Evolutionary conservation across 2,329 filamentous ascomycete species (phyloP), one percentile per base, ranked within the genome.

Genomic region (Mycogone perniciosa): DNA sequence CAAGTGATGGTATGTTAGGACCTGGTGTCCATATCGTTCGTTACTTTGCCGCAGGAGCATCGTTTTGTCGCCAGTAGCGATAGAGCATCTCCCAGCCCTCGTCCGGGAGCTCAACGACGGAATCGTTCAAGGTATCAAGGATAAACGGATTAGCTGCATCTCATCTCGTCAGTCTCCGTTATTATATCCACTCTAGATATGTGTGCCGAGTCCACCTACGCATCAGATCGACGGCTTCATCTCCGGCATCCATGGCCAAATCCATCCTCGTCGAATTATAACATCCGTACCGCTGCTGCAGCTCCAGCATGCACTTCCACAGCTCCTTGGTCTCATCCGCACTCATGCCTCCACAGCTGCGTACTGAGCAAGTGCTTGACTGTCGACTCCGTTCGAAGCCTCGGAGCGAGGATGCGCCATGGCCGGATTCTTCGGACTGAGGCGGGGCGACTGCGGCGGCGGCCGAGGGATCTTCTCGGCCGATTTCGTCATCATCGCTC

Each of bases 221-320:
- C 67, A 75, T 73, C 20, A 76, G 54, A 44, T 66, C 60, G 7
- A 70, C 48, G 9, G 65, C 70, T 7, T 67, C 59, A 4, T 73
- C 67, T 26, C 69, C 68, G 0, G 71, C 70, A 39, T 68, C 68
- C 10, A 75, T 60, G 1, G 74, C 74, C 39, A 76, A 65, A 44
- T 74, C 71, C 59, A 77, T 75, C 31, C 74, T 62, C 10, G 74
- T 71, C 13, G 74, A 77, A 30, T 71, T 74, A 55, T 77, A 77
- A 62, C 74, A 77, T 5, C 70, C 70, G 47, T 74, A 77, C 5
- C 62, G 66, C 53, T 66, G 63, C 59, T 77, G 74, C 7, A 77
- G 64, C 44, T 71, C 67, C 2, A 77, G 65, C 74, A 77, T 77
- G 56, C 73, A 74, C 44, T 64, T 60, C 74, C 74, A 77, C 3